These are phyloP conservation scores for Tranzscheliella williamsii DNA, from an alignment of 1,284 basidiomycete genomes.

Conservation along the genomic window DNA sequence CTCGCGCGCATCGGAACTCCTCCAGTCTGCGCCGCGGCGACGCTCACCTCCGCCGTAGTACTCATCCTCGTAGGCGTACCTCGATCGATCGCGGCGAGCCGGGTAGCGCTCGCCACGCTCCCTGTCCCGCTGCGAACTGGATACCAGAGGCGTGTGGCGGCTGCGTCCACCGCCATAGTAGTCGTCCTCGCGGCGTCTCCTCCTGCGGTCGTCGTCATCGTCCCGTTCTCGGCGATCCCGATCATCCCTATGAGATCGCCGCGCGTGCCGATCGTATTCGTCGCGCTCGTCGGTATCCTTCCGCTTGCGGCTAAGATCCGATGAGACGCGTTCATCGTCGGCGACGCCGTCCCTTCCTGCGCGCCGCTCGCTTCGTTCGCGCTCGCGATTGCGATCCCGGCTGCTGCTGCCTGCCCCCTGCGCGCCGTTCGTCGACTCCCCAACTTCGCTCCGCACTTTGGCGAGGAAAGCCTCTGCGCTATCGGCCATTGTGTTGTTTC, in stretches of 20 bases:
- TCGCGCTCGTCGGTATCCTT: constrained; percentile 29
- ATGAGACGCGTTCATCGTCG: constrained; percentile 18
- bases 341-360: constrained; percentile 11
- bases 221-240: constrained; percentile 44
- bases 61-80: constrained; percentile 33
- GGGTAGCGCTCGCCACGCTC: constrained; percentile 28
- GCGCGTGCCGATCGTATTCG: constrained; percentile 27
- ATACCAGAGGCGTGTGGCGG: neutral
- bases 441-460: constrained; percentile 29
- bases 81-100: constrained; percentile 17
- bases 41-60: constrained; percentile 62
- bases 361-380: constrained; percentile 22
- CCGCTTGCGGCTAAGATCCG: constrained; percentile 12
- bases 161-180: constrained; percentile 6
- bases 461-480: constrained; percentile 36
- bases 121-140: constrained; percentile 13
- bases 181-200: constrained; percentile 39
- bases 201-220: constrained; percentile 42
- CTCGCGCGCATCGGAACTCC: constrained; percentile 30
- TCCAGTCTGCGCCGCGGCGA: constrained; percentile 62
- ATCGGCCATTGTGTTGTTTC: constrained; percentile 17
- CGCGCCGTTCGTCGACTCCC: constrained; percentile 1
- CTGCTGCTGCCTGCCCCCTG: neutral
- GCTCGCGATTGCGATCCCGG: constrained; percentile 17
- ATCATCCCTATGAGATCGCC: constrained; percentile 26